A percentile compares a stretch with the other conserved stretches of the same genome.
Evolutionary conservation across 2,329 filamentous ascomycete species (phyloP).

Genomic region (Colletotrichum cereale): DNA sequence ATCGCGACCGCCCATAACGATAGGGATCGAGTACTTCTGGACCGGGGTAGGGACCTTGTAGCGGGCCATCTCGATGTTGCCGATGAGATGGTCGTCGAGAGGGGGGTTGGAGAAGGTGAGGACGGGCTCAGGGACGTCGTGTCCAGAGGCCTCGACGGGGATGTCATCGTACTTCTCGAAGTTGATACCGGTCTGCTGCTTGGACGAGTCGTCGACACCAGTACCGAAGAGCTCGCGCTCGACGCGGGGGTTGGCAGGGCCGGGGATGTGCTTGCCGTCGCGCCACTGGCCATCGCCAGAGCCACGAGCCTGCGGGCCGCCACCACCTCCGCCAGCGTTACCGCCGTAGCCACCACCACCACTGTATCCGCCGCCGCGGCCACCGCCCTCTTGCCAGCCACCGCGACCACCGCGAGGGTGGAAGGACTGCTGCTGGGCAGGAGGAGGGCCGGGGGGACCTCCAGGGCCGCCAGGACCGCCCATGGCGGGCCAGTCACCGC

Average conservation of each 20-base stretch:
- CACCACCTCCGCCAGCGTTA: constrained; percentile 58
- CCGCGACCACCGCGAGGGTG: constrained; percentile 35
- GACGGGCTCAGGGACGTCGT: constrained; percentile 92
- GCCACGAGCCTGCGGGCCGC: constrained; percentile 73
- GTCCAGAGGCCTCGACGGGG: constrained; percentile 95
- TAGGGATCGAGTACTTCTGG: constrained; percentile 99
- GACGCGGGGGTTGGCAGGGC: constrained; percentile 86
- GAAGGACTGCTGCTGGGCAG: constrained; percentile 42
- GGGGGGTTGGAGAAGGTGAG: constrained; percentile 93
- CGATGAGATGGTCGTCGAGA: constrained; percentile 91
- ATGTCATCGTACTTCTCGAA: constrained; percentile 99
- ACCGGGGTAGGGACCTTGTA: constrained; percentile 98
- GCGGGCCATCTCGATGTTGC: constrained; percentile 92
- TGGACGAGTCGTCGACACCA: constrained; percentile 84
- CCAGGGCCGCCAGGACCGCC: constrained; percentile 45
- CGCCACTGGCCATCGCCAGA: constrained; percentile 97
- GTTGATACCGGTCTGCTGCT: constrained; percentile 99
- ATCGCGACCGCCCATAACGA: constrained; percentile 97
- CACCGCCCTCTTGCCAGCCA: constrained; percentile 51
- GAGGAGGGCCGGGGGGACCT: constrained; percentile 43
- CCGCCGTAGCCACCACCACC: constrained; percentile 59
- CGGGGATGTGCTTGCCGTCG: constrained; percentile 95
- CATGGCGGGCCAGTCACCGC: constrained; percentile 42
- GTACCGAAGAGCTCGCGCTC: constrained; percentile 97
- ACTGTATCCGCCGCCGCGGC: constrained; percentile 51